Conservation (phyloP, 139 green algal species). For the Yamagishiella unicocca region DNA sequence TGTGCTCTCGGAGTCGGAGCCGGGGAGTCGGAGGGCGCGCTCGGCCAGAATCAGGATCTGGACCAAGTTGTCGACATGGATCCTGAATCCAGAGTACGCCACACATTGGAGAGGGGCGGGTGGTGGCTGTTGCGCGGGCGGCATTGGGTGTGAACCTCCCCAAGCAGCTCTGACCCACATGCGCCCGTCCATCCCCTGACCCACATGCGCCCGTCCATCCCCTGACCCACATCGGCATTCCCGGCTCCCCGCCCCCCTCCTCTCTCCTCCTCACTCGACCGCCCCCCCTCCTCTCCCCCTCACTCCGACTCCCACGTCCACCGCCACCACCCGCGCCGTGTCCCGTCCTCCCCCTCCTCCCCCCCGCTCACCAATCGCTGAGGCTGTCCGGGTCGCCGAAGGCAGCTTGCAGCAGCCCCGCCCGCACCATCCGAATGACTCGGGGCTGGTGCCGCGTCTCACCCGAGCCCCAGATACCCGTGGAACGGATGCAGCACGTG, state of each 20-base stretch:
- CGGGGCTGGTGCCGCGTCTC: constrained; percentile 44
- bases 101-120: not conserved
- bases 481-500: constrained; percentile 50
- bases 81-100: constrained; percentile 12
- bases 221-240: not conserved
- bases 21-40: not conserved
- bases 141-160: too few relatives aligned
- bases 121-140: too few relatives aligned
- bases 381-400: constrained; percentile 12
- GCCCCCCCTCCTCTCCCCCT: too few relatives aligned
- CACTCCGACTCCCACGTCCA: too few relatives aligned
- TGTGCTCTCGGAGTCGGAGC: not conserved
- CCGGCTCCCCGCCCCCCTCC: not conserved
- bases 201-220: not conserved
- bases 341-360: not conserved
- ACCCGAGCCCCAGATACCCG: constrained; percentile 54
- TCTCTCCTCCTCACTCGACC: not conserved
- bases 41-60: constrained; percentile 30
- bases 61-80: constrained; percentile 57
- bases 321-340: too few relatives aligned
- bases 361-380: not conserved
- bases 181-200: not conserved
- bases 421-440: constrained; percentile 29
- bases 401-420: constrained; percentile 8
- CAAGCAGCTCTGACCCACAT: too few relatives aligned